These are phyloP conservation scores for Nicotiana rustica DNA, from an alignment of 305 asterid species.

Conservation along the genomic window DNA sequence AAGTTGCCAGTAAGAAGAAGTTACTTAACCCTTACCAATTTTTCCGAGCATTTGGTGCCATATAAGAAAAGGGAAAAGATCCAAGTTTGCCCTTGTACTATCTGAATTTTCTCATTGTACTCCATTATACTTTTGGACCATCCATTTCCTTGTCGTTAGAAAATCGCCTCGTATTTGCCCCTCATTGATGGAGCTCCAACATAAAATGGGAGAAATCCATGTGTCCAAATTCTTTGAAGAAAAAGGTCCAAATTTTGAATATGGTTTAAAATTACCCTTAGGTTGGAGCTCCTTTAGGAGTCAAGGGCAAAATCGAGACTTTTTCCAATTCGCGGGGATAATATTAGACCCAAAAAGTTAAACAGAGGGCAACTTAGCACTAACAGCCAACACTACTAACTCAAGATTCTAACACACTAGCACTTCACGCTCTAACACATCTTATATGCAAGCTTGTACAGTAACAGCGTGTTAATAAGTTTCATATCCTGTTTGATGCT, in stretches of 20 bases:
- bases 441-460: neutral
- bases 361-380: neutral
- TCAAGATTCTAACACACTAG: neutral
- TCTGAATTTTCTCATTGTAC: neutral
- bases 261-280: too few species aligned
- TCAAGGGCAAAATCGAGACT: too few species aligned
- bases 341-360: too few species aligned
- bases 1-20: too few species aligned
- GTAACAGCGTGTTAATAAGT: constrained; percentile 2
- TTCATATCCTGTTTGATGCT: constrained; percentile 18
- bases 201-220: neutral
- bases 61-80: neutral
- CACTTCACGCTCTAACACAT: neutral
- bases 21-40: neutral
- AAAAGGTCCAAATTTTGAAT: neutral
- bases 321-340: too few species aligned
- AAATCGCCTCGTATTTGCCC: neutral
- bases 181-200: neutral
- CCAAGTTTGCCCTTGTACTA: neutral
- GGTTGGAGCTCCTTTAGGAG: too few species aligned
- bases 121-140: neutral
- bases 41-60: neutral
- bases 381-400: too few species aligned
- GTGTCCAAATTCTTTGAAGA: neutral
- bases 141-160: neutral